phyloP scores from a whole-genome alignment of 2,329 filamentous ascomycete species.

The Bisporella sp. region DNA sequence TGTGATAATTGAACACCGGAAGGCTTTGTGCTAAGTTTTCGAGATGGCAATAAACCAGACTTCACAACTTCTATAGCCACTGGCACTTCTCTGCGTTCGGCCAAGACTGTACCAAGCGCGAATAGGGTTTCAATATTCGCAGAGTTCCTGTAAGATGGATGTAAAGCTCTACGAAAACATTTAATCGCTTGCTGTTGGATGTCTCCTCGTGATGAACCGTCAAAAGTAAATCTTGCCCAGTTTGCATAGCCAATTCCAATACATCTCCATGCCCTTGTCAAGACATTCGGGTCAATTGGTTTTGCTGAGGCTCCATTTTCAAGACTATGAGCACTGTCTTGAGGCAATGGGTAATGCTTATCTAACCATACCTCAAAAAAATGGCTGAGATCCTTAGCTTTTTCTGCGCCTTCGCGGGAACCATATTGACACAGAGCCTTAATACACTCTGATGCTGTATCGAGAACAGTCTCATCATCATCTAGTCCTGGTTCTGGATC shows the following conservation, averaged over 20 bases:
- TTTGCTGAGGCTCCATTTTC: constrained; percentile 12
- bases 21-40: constrained; percentile 31
- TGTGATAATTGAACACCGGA: constrained; percentile 22
- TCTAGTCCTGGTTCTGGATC: constrained; percentile 67
- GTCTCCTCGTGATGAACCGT: constrained; percentile 62
- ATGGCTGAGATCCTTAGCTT: constrained; percentile 62
- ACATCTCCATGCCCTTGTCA: constrained; percentile 72
- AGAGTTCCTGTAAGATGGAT: constrained; percentile 56
- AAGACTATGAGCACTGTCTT: constrained; percentile 10
- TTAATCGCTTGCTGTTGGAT: constrained; percentile 73
- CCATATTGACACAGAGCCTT: constrained; percentile 79
- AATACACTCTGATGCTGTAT: constrained; percentile 75
- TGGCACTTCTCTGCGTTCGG: constrained; percentile 75
- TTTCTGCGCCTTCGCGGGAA: constrained; percentile 66
- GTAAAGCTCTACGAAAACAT: constrained; percentile 66
- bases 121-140: constrained; percentile 73
- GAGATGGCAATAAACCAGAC: constrained; percentile 59
- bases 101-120: constrained; percentile 74
- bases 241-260: constrained; percentile 81
- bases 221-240: constrained; percentile 77
- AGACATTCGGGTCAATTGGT: constrained; percentile 48
- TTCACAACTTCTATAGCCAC: constrained; percentile 79
- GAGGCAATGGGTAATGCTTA: constrained; percentile 36
- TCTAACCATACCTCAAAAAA: constrained; percentile 71
- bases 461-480: constrained; percentile 66